These are phyloP conservation scores for Metahyphopichia silvanorum DNA, from an alignment of 805 yeast genomes.

Conservation along the genomic window DNA sequence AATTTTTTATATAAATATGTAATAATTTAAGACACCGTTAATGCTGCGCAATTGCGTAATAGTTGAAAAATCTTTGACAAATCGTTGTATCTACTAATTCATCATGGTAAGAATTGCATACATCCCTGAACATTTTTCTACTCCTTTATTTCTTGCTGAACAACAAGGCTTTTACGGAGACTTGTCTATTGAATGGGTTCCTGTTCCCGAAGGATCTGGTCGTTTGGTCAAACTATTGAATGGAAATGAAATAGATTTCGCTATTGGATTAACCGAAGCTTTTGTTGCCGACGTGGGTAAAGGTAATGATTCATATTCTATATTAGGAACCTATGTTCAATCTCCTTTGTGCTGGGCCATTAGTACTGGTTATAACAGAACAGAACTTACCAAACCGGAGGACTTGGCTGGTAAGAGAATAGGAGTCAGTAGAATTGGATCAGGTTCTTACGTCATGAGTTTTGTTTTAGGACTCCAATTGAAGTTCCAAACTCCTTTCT, in stretches of 20 bases:
- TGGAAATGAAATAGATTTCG: conserved; percentile 64
- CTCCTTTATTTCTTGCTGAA: conserved; percentile 76
- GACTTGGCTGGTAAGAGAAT: conserved; percentile 62
- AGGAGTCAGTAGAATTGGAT: conserved; percentile 84
- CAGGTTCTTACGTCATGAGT: conserved; percentile 90
- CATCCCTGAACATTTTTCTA: conserved; percentile 89
- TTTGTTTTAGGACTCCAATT: conserved; percentile 70
- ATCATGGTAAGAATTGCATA: conserved; percentile 59
- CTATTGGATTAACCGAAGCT: conserved; percentile 89
- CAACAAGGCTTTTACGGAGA: conserved; percentile 52
- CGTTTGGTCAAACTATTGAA: conserved; percentile 74
- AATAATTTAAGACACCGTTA: neutral
- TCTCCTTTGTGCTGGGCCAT: conserved; percentile 91
- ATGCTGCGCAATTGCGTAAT: neutral
- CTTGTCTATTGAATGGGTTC: conserved; percentile 54
- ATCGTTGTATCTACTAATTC: neutral
- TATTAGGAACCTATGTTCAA: conserved; percentile 79
- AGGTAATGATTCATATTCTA: conserved; percentile 60
- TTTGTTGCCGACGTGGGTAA: conserved; percentile 80
- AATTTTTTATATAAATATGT: neutral
- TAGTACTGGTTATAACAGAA: conserved; percentile 66
- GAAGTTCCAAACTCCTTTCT: conserved; percentile 52
- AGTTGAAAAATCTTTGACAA: neutral
- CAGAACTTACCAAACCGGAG: conserved; percentile 47
- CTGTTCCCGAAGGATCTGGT: conserved; percentile 86